Base-by-base conservation (phyloP, 495 filamentous ascomycete genomes). In the Echria macrotheca region DNA sequence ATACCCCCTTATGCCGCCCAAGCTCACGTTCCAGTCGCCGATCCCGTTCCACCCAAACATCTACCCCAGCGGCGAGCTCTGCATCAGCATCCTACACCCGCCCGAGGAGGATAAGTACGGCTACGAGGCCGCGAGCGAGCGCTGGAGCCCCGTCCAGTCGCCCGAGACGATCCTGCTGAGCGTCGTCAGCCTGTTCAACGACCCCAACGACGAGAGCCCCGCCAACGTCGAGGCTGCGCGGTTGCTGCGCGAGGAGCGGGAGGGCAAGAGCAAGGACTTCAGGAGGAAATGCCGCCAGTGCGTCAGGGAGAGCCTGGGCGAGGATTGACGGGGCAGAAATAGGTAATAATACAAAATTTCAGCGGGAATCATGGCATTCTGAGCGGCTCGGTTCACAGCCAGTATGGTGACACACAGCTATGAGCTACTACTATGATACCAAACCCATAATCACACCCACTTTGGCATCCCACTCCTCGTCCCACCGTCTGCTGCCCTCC, bases 61-160 rank as follows among this genome's bases (percentile, higher is more conserved):
- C 66, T 98, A 96, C 74, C 73, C 80, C 8, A 80, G 77, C 65
- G 93, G 93, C 59, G 83, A 87, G 39, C 89, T 98, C 50, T 98
- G 93, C 74, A 97, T 98, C 62, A 93, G 86, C 26, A 97, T 98
- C 71, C 76, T 98, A 18, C 94, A 98, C 69, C 88, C 91, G 1
- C 94, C 94, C 1, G 90, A 91, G 71, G 90, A 96, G 60, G 93
- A 98, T 63, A 86, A 89, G 59, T 96, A 87, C 68, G 91, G 93
- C 19, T 98, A 98, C 67, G 94, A 97, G 65, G 77, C 78, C 10
- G 89, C 88, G n/a, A 74, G 81, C 24, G 93, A 98, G 74, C 80
- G 93, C 38, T 98, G 93, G 93, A 87, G 80, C 18, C 93, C 93
- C n/a, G 93, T 97, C 1, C 93, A 97, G 66, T 91, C 87, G 1